Evolutionary conservation across 805 yeast genomes (phyloP), one percentile per base, ranked within the genome.

Genomic region (Kodamaea lidongshanica): DNA sequence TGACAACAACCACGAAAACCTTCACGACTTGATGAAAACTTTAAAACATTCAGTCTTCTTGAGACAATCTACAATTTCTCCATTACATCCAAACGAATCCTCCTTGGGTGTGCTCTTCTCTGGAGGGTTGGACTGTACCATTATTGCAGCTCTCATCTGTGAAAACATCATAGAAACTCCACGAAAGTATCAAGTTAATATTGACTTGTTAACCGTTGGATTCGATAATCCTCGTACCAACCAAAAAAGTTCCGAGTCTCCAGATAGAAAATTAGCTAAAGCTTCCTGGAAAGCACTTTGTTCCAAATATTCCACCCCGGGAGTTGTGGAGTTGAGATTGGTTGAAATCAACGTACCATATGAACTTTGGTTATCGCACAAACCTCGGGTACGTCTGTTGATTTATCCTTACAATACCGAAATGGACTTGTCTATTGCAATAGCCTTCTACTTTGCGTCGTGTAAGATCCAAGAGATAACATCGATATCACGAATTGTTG

Each of bases 51-150:
- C n/a, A n/a, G n/a, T n/a, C n/a, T n/a, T n/a, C n/a, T n/a, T n/a
- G n/a, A n/a, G 92, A 35, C 69, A 77, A n/a, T 48, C 54, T 7
- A 68, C 83, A 0, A 79, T 82, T 4, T 69, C 68, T 35, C 88
- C 92, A 2, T 33, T 71, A 3, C 70, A 67, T 34, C 38, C 52
- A 7, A 40, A 50, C 0, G 52, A 52, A 24, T 50, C 57, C 5
- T 30, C 39, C 9, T 54, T 78, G 24, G 81, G 82, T 0, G 61
- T 92, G 0, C 55, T 92, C 18, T 92, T 88, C 48, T 85, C 96
- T 25, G 99, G 99, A 2, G 99, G 99, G 0, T 61, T 92, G 4
- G 99, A 92, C 48, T 92, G 98, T 52, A 79, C 96, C 0, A 56
- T 89, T 0, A 46, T 92, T 14, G 87, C 94, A 0, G 73, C 77